phyloP scores from a whole-genome alignment of 2,329 filamentous ascomycete species.

The Trichoderma sp. region DNA sequence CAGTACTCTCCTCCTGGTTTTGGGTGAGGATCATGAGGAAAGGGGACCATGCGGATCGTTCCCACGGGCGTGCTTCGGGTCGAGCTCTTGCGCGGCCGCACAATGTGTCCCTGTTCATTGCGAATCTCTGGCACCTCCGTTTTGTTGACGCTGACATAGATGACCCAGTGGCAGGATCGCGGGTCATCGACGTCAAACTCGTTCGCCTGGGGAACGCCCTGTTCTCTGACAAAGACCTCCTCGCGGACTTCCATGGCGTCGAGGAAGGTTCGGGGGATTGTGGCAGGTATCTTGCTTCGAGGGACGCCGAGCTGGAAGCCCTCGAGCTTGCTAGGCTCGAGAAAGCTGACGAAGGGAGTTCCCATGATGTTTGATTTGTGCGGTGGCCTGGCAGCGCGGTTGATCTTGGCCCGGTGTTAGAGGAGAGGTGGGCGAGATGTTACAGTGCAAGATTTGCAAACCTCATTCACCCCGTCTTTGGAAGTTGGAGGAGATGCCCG shows the following conservation, averaged over 20 bases:
- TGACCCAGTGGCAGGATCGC: conserved; percentile 82
- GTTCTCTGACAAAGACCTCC: conserved; percentile 63
- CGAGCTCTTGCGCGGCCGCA: conserved; percentile 48
- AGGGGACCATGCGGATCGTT: conserved; percentile 78
- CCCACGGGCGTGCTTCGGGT: conserved; percentile 61
- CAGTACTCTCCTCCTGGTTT: conserved; percentile 52
- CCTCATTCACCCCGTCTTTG: background rate
- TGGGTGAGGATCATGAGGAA: conserved; percentile 71
- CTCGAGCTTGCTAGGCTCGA: conserved; percentile 54
- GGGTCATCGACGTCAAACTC: conserved; percentile 83
- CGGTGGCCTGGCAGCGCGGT: background rate
- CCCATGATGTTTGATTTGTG: conserved; percentile 43
- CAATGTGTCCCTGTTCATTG: conserved; percentile 47
- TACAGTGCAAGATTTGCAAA: background rate
- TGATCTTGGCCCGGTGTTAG: background rate
- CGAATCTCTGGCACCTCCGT: conserved; percentile 47
- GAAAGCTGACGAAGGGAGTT: conserved; percentile 53
- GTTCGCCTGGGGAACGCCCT: conserved; percentile 60
- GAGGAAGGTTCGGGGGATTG: conserved; percentile 59
- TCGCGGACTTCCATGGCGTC: conserved; percentile 66
- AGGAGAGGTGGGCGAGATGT: background rate
- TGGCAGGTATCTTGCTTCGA: conserved; percentile 48
- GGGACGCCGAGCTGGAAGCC: conserved; percentile 48
- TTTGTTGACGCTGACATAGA: conserved; percentile 68
- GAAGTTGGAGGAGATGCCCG: background rate